Evolutionary conservation across 148 eudicot genomes (phyloP).

Genomic region (Persicaria maculosa): DNA sequence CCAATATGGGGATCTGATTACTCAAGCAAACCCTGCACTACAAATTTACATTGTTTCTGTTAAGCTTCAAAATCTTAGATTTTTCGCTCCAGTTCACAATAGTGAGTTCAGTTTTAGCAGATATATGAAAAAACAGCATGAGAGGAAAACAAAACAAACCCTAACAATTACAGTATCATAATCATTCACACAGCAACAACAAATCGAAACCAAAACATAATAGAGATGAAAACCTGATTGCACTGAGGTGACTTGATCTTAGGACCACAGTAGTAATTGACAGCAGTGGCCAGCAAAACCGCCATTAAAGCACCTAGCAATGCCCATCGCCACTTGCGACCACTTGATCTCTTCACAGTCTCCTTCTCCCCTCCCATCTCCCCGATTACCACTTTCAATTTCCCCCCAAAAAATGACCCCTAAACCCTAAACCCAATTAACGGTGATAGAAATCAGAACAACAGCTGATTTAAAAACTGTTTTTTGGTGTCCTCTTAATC

Average conservation of each 20-base stretch:
- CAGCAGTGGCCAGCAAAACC: slow-evolving; percentile 11
- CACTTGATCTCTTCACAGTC: neutral
- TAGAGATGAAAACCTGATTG: slow-evolving; percentile 3
- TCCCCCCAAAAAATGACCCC: neutral
- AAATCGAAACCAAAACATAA: neutral
- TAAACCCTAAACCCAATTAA: neutral
- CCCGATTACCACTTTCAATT: neutral
- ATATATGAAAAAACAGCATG: neutral
- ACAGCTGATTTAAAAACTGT: neutral
- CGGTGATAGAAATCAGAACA: neutral
- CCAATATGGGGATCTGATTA: neutral
- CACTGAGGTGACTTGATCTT: slow-evolving; percentile 9
- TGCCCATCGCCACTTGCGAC: slow-evolving; percentile 9
- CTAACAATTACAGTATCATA: neutral
- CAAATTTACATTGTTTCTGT: neutral
- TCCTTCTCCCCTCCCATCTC: slow-evolving; percentile 2
- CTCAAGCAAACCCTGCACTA: neutral
- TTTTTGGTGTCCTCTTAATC: neutral
- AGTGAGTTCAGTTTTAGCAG: neutral
- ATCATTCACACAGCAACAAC: neutral
- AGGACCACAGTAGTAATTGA: neutral
- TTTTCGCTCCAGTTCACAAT: neutral
- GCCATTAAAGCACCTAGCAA: slow-evolving; percentile 10
- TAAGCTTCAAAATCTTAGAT: neutral
- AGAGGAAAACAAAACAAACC: neutral